Conservation (phyloP, 1,139 yeast species). For the Yamadazyma pseudoaaseri region DNA sequence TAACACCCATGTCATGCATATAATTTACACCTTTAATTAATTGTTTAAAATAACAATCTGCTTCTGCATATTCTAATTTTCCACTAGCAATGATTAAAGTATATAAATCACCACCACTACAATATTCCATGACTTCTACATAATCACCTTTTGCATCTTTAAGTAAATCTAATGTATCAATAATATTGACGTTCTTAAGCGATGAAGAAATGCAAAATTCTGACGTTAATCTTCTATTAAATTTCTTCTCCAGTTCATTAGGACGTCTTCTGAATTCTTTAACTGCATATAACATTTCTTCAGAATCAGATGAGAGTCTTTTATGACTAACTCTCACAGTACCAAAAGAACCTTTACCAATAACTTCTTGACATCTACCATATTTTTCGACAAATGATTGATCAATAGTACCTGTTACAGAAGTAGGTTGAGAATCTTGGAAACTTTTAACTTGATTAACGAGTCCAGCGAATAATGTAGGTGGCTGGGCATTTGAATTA, state of each 20-base stretch:
- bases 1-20: conserved; percentile 97
- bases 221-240: conserved; percentile 42
- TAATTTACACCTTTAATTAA: conserved; percentile 86
- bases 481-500: conserved; percentile 40
- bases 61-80: conserved; percentile 79
- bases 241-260: conserved; percentile 45
- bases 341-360: conserved; percentile 50
- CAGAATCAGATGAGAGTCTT: conserved; percentile 20
- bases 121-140: conserved; percentile 96
- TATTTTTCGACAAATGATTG: conserved; percentile 49
- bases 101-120: conserved; percentile 93
- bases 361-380: conserved; percentile 50
- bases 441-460: conserved; percentile 57
- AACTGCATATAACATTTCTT: conserved; percentile 45
- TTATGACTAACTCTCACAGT: conserved; percentile 49
- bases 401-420: conserved; percentile 22
- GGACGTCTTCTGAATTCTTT: conserved; percentile 45
- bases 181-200: conserved; percentile 55
- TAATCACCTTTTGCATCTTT: conserved; percentile 91
- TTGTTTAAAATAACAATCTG: conserved; percentile 95
- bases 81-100: conserved; percentile 83
- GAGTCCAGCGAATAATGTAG: conserved; percentile 79
- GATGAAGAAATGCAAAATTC: conserved; percentile 51
- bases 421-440: conserved; percentile 5
- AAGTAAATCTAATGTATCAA: conserved; percentile 80